phyloP scores from a whole-genome alignment of 1,139 yeast genomes.

The Candida mesenterica region DNA sequence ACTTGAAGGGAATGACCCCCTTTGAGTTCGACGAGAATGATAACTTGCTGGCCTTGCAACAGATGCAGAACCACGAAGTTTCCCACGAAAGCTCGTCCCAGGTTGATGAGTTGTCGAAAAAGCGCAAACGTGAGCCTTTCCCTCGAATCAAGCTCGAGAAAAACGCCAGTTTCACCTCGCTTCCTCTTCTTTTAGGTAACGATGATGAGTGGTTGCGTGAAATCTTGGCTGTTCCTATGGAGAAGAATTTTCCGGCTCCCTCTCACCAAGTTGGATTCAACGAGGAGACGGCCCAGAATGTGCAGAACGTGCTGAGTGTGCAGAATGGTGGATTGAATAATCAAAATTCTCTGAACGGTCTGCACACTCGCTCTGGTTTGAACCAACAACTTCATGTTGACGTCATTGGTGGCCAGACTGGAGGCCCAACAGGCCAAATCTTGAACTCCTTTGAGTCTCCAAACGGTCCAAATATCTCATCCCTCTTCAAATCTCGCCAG shows the following conservation, averaged over 20 bases:
- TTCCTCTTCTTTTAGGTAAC: constrained; percentile 11
- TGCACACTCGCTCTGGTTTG: too few species aligned
- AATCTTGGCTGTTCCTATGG: constrained; percentile 63
- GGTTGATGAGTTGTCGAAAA: constrained; percentile 4
- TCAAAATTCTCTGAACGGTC: too few species aligned
- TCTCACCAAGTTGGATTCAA: constrained; percentile 60
- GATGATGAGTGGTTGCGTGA: constrained; percentile 66
- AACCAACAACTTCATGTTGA: too few species aligned
- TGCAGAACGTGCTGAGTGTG: too few species aligned
- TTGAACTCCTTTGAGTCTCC: neutral
- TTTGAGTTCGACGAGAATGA: constrained; percentile 27
- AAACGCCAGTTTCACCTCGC: constrained; percentile 9
- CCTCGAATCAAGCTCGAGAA: constrained; percentile 6
- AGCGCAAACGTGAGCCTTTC: constrained; percentile 3
- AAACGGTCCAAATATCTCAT: constrained; percentile 38
- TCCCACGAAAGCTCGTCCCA: neutral
- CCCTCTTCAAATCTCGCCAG: constrained; percentile 59
- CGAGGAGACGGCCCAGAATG: too few species aligned
- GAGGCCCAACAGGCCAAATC: neutral
- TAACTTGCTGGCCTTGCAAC: neutral
- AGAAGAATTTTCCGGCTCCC: constrained; percentile 46
- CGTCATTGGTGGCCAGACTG: neutral
- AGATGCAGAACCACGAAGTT: neutral
- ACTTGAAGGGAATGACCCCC: constrained; percentile 38
- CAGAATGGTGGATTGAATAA: neutral